A percentile compares a stretch with the other conserved stretches of the same genome.
These are phyloP conservation scores for Penicillium samsonianum DNA, from an alignment of 495 filamentous ascomycete genomes.

Conservation along the genomic window DNA sequence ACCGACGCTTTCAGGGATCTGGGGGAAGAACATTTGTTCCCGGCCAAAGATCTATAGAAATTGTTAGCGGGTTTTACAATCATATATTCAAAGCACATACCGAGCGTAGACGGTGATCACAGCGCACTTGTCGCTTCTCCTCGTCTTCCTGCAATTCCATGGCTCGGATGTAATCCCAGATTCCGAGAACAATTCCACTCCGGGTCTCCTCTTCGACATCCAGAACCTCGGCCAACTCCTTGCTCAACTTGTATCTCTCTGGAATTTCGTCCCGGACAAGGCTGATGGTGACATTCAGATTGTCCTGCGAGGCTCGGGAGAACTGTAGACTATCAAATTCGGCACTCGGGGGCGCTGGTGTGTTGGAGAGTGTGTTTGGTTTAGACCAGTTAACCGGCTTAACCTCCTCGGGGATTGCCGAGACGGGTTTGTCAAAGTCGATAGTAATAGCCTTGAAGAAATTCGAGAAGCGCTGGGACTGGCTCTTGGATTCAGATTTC, in stretches of 20 bases:
- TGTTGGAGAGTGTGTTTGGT: constrained; percentile 56
- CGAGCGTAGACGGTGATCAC: constrained; percentile 75
- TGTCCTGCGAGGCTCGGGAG: constrained; percentile 88
- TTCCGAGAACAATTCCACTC: constrained; percentile 79
- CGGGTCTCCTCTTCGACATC: constrained; percentile 86
- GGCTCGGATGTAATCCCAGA: constrained; percentile 93
- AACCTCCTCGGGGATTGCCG: constrained; percentile 51
- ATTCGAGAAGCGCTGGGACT: constrained; percentile 73
- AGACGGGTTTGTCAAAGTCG: constrained; percentile 71
- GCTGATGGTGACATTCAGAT: constrained; percentile 87
- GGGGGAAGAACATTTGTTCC: constrained; percentile 86
- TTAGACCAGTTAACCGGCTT: constrained; percentile 75
- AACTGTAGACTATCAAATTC: constrained; percentile 94
- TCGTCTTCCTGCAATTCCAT: constrained; percentile 89
- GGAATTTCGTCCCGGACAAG: constrained; percentile 81
- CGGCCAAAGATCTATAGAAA: constrained; percentile 66
- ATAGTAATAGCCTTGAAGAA: constrained; percentile 93
- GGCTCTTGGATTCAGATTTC: constrained; percentile 45
- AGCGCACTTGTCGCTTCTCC: constrained; percentile 86
- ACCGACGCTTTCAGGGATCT: constrained; percentile 72
- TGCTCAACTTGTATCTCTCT: constrained; percentile 78
- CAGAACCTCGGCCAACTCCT: constrained; percentile 77
- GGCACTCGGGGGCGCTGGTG: constrained; percentile 48
- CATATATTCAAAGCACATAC: constrained; percentile 49
- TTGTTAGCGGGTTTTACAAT: constrained; percentile 14